Conservation (phyloP, 2,329 filamentous ascomycete genomes). For the Davidsoniella virescens region DNA sequence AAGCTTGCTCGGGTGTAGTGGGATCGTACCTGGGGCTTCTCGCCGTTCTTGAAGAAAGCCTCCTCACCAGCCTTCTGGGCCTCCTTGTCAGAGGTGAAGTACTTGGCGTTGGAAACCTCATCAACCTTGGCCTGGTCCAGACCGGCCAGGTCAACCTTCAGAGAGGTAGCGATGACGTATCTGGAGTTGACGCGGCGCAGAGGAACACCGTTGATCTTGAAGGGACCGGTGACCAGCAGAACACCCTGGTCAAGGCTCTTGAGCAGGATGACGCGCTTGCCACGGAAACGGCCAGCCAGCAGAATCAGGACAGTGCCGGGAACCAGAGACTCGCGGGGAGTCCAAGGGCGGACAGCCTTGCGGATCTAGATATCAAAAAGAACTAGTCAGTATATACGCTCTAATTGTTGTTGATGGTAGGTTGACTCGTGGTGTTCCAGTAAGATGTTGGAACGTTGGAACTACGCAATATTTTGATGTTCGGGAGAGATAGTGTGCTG, state of each 20-base stretch:
- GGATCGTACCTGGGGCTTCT: conserved; percentile 79
- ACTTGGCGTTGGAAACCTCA: conserved; percentile 59
- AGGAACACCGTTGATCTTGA: conserved; percentile 99
- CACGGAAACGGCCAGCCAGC: conserved; percentile 97
- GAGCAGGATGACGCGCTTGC: conserved; percentile 98
- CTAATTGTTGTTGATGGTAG: background rate
- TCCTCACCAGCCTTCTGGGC: conserved; percentile 95
- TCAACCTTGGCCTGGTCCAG: conserved; percentile 84
- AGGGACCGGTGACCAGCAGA: conserved; percentile 96
- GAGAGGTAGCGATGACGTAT: conserved; percentile 84
- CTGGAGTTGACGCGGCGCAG: conserved; percentile 86
- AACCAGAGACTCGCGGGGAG: conserved; percentile 75
- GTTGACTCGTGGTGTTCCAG: background rate
- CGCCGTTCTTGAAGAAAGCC: conserved; percentile 98
- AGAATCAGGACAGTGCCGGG: conserved; percentile 96
- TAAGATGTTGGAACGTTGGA: background rate
- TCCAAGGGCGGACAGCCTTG: conserved; percentile 80
- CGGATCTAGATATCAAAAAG: conserved; percentile 48
- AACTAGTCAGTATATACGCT: conserved; percentile 10
- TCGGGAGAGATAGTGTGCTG: background rate
- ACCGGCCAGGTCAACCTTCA: conserved; percentile 68
- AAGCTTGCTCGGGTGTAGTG: background rate
- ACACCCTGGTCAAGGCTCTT: conserved; percentile 96
- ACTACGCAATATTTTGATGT: background rate
- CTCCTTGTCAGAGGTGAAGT: conserved; percentile 92